Evolutionary conservation across 2,329 filamentous ascomycete species (phyloP), one percentile per base, ranked within the genome.

Genomic region (Cladophialophora psammophila): DNA sequence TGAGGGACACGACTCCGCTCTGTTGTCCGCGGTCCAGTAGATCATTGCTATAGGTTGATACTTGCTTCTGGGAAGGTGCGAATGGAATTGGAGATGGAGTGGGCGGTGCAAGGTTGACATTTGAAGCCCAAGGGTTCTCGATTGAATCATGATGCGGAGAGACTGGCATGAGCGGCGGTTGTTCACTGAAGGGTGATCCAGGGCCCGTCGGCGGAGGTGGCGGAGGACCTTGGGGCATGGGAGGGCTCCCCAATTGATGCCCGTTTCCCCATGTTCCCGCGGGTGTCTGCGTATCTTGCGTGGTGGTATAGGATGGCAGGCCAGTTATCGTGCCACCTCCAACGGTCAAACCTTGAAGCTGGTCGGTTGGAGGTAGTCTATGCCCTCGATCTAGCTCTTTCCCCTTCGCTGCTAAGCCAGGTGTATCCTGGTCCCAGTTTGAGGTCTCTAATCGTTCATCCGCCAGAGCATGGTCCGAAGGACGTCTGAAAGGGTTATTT

Each of bases 401-500:
- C 53, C 66, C 68, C 48, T 70, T 68, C 12, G 5, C 26, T 13
- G 32, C n/a, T n/a, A 26, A 13, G 15, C 18, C 48, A 38, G n/a
- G 26, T 10, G 18, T 35, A 18, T 61, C 50, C 20, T 66, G 60
- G 13, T 53, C 55, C 66, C 53, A 66, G 18, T 67, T 48, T n/a
- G 65, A 56, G 9, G 10, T 36, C 6, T 53, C 45, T 5, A 54
- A 32, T 12, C 31, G 50, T 9, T 48, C 61, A 26, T 63, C 63
- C 53, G 20, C 48, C 15, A n/a, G 15, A 26, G 18, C 18, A 15
- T 56, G 35, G 15, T 56, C 58, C 5, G 70, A 71, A 35, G 66
- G 64, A 31, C 71, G 63, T 52, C 72, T 63, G 63, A 71, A 74
- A 10, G 72, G 72, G 60, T 74, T 74, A 58, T 72, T 73, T n/a